Evolutionary conservation across 2,329 filamentous ascomycete genomes (phyloP).

Genomic region (Emericellopsis atlantica): DNA sequence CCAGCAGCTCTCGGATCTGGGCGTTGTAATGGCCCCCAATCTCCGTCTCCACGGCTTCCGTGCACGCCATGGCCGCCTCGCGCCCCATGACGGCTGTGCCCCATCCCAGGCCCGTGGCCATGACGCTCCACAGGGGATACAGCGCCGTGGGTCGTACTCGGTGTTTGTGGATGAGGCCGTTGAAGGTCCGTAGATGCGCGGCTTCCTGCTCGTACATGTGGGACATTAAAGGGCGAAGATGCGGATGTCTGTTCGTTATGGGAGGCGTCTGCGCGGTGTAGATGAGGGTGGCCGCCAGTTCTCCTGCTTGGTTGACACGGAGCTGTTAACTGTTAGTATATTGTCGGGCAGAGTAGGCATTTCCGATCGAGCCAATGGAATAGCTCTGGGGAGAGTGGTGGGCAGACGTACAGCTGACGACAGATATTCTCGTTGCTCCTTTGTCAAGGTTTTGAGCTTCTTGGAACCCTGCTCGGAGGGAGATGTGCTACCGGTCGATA

Average conservation of each 20-base stretch:
- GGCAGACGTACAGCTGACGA: constrained; percentile 49
- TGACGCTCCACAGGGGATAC: constrained; percentile 77
- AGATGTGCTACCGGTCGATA: too few species aligned
- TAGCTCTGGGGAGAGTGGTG: neutral
- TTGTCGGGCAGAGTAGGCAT: neutral
- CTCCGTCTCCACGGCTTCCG: constrained; percentile 95
- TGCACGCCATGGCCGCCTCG: constrained; percentile 96
- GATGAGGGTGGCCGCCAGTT: constrained; percentile 91
- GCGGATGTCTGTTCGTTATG: constrained; percentile 68
- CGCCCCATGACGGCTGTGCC: constrained; percentile 76
- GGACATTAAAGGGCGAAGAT: constrained; percentile 80
- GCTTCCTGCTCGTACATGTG: constrained; percentile 99
- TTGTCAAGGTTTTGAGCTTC: constrained; percentile 48
- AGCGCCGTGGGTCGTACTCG: constrained; percentile 85
- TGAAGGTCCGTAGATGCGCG: constrained; percentile 78
- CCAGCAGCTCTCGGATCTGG: constrained; percentile 70
- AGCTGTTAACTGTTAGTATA: constrained; percentile 33
- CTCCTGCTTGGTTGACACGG: constrained; percentile 93
- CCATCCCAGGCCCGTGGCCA: constrained; percentile 78
- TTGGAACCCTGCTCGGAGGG: constrained; percentile 7
- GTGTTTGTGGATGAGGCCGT: constrained; percentile 68
- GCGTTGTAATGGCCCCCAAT: constrained; percentile 94
- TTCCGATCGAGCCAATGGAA: neutral
- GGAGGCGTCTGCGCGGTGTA: constrained; percentile 80
- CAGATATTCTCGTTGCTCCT: constrained; percentile 61